Conservation (phyloP, 768 basidiomycete species). For the Cystofilobasidium ferigula region DNA sequence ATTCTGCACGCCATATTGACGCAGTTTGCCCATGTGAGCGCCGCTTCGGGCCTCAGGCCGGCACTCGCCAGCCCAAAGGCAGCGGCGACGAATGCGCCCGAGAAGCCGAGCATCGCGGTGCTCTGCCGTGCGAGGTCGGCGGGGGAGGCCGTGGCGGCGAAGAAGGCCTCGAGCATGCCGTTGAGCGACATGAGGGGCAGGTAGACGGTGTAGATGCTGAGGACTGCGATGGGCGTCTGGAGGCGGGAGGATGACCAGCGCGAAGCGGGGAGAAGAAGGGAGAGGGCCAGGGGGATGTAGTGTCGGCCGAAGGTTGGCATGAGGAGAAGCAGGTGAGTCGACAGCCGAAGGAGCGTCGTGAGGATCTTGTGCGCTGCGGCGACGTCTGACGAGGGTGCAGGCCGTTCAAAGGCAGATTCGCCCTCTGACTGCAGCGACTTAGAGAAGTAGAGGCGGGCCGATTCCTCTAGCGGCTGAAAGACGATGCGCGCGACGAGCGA, state of each 20-base stretch:
- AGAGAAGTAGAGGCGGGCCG: constrained; percentile 78
- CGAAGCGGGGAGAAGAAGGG: constrained; percentile 47
- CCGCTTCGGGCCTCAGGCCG: constrained; percentile 46
- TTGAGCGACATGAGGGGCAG: constrained; percentile 83
- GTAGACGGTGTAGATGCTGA: constrained; percentile 67
- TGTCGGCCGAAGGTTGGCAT: constrained; percentile 63
- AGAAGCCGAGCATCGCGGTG: constrained; percentile 71
- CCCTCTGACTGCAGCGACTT: constrained; percentile 31
- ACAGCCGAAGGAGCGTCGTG: constrained; percentile 23
- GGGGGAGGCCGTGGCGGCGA: constrained; percentile 63
- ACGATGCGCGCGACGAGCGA: constrained; percentile 83
- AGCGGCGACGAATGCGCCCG: constrained; percentile 52
- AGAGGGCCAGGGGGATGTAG: constrained; percentile 59
- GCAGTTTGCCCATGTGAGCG: constrained; percentile 32
- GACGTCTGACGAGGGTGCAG: not conserved
- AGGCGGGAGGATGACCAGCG: constrained; percentile 42
- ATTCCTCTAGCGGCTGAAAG: constrained; percentile 94
- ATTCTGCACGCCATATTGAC: constrained; percentile 31
- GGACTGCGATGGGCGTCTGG: constrained; percentile 61
- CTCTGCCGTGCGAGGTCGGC: constrained; percentile 55
- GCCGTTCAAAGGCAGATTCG: not conserved
- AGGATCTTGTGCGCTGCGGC: constrained; percentile 4
- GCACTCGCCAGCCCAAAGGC: constrained; percentile 41
- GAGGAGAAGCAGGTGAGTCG: constrained; percentile 49
- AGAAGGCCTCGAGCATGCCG: constrained; percentile 81